Percentiles rank a stretch among this genome's conserved stretches.
These are phyloP conservation scores for Xanthoconium stramineum DNA, from an alignment of 768 basidiomycete genomes.

Conservation along the genomic window DNA sequence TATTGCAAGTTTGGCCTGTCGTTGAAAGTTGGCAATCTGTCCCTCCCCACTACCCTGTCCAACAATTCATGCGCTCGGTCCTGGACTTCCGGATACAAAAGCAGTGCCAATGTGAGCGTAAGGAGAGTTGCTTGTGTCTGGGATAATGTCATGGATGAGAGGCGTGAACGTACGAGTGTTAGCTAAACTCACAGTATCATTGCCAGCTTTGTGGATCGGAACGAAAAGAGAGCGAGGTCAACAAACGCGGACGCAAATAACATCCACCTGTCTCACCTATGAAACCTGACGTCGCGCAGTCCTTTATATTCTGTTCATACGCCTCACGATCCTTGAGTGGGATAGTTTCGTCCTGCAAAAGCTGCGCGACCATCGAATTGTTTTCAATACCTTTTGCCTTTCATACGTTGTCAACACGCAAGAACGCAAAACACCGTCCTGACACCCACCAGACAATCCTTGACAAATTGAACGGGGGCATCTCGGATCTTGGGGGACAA, in stretches of 20 bases:
- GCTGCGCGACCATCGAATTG: conserved; percentile 22
- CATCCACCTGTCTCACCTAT: conserved; percentile 12
- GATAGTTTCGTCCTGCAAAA: conserved; percentile 3
- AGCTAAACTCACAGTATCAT: conserved; percentile 11
- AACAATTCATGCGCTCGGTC: conserved; percentile 17
- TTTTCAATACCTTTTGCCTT: conserved; percentile 21
- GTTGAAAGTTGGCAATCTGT: conserved; percentile 12
- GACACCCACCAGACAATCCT: conserved; percentile 17
- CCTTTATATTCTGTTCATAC: conserved; percentile 21
- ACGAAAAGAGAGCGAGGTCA: background rate
- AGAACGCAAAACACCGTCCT: background rate
- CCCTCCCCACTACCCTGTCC: conserved; percentile 19
- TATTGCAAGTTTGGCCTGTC: conserved; percentile 20
- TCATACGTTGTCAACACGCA: background rate
- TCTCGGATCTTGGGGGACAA: conserved; percentile 13
- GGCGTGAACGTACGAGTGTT: background rate
- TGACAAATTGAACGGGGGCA: conserved; percentile 23
- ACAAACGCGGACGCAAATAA: background rate
- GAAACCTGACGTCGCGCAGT: conserved; percentile 17
- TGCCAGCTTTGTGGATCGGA: conserved; percentile 10
- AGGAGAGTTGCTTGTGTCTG: conserved; percentile 16
- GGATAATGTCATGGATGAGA: background rate
- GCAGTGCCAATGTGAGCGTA: conserved; percentile 18
- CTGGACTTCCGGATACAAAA: conserved; percentile 23
- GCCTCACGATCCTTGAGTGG: background rate